A percentile compares a stretch with the other conserved stretches of the same genome.
These are phyloP conservation scores for Papiliotrema fonsecae DNA, from an alignment of 1,284 basidiomycete genomes.

Conservation along the genomic window DNA sequence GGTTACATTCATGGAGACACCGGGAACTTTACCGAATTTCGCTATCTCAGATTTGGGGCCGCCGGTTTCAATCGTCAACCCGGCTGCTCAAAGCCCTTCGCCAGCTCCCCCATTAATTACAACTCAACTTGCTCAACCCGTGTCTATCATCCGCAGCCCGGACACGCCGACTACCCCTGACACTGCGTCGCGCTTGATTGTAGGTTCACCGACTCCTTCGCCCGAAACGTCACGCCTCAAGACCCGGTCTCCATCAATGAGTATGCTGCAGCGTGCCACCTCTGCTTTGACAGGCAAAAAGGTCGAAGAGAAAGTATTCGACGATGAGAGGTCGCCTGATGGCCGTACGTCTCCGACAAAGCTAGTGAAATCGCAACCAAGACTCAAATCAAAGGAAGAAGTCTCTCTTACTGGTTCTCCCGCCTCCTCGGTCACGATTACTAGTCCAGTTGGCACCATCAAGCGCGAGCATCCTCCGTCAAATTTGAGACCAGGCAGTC, in stretches of 20 bases:
- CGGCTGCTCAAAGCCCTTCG: background rate
- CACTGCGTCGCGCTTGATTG: constrained; percentile 7
- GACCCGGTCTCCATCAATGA: constrained; percentile 72
- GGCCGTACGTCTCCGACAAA: constrained; percentile 35
- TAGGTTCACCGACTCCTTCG: constrained; percentile 7
- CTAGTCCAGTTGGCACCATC: background rate
- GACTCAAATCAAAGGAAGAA: background rate
- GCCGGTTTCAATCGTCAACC: too few species aligned
- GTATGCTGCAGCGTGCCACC: constrained; percentile 87
- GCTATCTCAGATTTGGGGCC: constrained; percentile 17
- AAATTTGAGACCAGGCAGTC: background rate
- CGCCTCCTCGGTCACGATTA: background rate
- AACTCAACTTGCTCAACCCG: background rate
- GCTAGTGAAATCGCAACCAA: constrained; percentile 27
- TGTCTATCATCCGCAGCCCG: too few species aligned
- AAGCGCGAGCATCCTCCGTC: background rate
- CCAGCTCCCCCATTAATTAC: background rate
- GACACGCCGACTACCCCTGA: background rate
- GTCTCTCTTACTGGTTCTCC: background rate
- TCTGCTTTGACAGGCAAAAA: constrained; percentile 60
- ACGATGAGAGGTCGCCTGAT: constrained; percentile 3
- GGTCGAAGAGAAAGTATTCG: constrained; percentile 7
- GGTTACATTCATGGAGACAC: constrained; percentile 7
- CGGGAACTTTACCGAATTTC: constrained; percentile 8
- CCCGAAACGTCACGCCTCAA: constrained; percentile 51